phyloP scores from a whole-genome alignment of 331 rosid species.

The Dryas integrifolia region DNA sequence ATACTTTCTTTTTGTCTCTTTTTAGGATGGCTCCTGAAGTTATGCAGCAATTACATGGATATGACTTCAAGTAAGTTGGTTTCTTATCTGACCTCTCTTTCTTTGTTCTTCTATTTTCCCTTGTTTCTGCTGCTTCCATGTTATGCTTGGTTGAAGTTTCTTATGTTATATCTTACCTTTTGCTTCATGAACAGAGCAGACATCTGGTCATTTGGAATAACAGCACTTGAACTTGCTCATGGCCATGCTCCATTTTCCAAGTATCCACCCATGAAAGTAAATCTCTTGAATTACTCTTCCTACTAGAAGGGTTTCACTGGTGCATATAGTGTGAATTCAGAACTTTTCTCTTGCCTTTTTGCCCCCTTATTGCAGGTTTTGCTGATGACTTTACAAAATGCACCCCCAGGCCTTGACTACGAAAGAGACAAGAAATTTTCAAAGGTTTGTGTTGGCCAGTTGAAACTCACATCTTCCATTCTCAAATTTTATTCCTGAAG shows the following conservation, averaged over 20 bases:
- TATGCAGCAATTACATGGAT: constrained; percentile 98
- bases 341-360: constrained; percentile 21
- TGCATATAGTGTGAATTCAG: constrained; percentile 21
- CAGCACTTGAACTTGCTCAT: constrained; percentile 99
- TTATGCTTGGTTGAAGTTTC: constrained; percentile 10
- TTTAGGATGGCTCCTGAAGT: constrained; percentile 99
- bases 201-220: constrained; percentile 98
- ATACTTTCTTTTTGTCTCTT: constrained; percentile 18
- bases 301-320: not conserved
- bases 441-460: constrained; percentile 63
- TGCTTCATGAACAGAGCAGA: constrained; percentile 76
- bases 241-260: constrained; percentile 98
- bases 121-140: constrained; percentile 9
- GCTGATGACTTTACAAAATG: constrained; percentile 96
- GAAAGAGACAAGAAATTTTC: constrained; percentile 97
- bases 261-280: constrained; percentile 97
- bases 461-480: constrained; percentile 29
- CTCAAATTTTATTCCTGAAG: constrained; percentile 30
- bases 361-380: constrained; percentile 63
- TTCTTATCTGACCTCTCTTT: constrained; percentile 6
- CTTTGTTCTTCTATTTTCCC: not conserved
- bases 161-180: constrained; percentile 17
- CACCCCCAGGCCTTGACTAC: constrained; percentile 98
- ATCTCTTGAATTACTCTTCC: constrained; percentile 22
- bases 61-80: constrained; percentile 87